These are phyloP conservation scores for Discostella stelligera DNA, from an alignment of 352 stramenopile genomes.

Conservation along the genomic window DNA sequence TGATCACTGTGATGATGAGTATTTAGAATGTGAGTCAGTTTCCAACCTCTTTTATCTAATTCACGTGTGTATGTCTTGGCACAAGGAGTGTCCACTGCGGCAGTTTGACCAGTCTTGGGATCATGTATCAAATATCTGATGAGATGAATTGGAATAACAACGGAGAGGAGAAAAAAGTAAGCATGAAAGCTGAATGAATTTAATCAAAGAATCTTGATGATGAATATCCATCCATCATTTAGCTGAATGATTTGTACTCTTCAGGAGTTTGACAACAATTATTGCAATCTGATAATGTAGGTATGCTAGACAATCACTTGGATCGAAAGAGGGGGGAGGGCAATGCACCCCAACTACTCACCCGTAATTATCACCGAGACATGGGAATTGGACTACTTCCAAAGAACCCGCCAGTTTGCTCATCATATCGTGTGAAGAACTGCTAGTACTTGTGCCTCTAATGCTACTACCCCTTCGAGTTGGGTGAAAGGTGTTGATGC, in stretches of 20 bases:
- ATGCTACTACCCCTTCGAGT: neutral
- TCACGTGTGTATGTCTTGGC: constrained; percentile 55
- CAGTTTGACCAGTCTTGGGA: constrained; percentile 61
- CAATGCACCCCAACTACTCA: constrained; percentile 15
- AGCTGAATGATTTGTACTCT: constrained; percentile 19
- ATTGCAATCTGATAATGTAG: constrained; percentile 48
- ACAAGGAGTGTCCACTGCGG: constrained; percentile 71
- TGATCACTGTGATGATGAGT: constrained; percentile 93
- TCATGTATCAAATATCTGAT: constrained; percentile 70
- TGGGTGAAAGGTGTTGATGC: neutral
- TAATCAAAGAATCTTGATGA: neutral
- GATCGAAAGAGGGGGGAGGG: neutral
- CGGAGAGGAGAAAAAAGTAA: neutral
- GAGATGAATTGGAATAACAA: constrained; percentile 1
- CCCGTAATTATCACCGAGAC: constrained; percentile 77
- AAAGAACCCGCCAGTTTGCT: constrained; percentile 23
- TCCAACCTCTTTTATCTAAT: constrained; percentile 64
- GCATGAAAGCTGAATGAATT: neutral
- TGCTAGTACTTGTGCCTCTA: neutral
- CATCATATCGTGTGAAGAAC: constrained; percentile 14
- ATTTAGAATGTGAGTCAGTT: constrained; percentile 88
- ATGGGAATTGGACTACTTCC: constrained; percentile 61
- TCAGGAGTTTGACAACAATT: constrained; percentile 10
- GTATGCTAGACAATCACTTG: constrained; percentile 47
- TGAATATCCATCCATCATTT: constrained; percentile 24